A percentile compares a stretch with the other conserved stretches of the same genome.
Evolutionary conservation across 345 rosid genomes (phyloP).

Genomic region (Capsella bursapastoris): DNA sequence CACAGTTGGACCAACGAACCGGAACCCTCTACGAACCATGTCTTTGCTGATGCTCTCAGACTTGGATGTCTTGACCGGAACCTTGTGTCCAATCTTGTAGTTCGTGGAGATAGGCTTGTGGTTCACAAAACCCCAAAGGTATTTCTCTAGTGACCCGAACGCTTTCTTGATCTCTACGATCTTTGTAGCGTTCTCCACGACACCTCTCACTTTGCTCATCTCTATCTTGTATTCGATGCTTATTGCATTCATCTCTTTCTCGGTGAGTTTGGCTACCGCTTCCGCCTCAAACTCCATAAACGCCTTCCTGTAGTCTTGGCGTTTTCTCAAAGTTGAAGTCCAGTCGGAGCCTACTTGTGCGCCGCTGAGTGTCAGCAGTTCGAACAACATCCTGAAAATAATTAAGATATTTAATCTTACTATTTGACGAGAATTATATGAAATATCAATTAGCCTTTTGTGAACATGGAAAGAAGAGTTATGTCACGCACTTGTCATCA

Average conservation of each 20-base stretch:
- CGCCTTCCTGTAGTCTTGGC: conserved; percentile 40
- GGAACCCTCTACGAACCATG: conserved; percentile 64
- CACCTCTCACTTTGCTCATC: conserved; percentile 45
- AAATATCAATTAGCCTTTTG: background rate
- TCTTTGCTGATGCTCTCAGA: conserved; percentile 72
- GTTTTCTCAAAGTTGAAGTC: conserved; percentile 55
- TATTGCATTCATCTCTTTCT: conserved; percentile 40
- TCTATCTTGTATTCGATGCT: conserved; percentile 41
- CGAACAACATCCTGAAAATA: conserved; percentile 60
- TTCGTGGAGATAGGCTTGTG: conserved; percentile 52
- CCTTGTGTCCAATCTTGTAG: conserved; percentile 56
- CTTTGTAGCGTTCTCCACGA: conserved; percentile 41
- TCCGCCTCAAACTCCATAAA: conserved; percentile 43
- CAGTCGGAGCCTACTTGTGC: conserved; percentile 83
- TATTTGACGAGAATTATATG: background rate
- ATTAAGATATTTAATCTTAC: background rate
- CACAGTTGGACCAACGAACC: conserved; percentile 73
- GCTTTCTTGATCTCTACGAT: conserved; percentile 38
- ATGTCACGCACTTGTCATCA: conserved; percentile 62
- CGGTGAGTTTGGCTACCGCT: conserved; percentile 34
- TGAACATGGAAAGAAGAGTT: background rate
- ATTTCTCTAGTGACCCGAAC: conserved; percentile 58
- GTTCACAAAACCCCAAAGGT: conserved; percentile 68
- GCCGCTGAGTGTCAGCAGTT: conserved; percentile 63
- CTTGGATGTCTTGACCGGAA: conserved; percentile 70